Base-by-base conservation (phyloP, 2,329 filamentous ascomycete genomes). In the Talaromyces albobiverticillius region DNA sequence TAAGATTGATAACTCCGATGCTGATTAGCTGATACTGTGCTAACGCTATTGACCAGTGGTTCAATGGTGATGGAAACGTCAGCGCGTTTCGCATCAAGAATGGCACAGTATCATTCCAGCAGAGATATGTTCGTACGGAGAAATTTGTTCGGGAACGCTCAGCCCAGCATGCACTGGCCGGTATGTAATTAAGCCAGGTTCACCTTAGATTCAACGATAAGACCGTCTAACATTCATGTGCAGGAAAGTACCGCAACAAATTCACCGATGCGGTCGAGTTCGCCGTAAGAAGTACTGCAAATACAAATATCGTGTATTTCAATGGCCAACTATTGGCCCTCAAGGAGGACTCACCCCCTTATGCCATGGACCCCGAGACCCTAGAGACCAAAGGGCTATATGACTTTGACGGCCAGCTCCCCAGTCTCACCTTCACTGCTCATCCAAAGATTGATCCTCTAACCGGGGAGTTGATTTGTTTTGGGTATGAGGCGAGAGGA, bases 261-360 rank as follows among this genome's bases (percentile, higher is more conserved):
- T 73, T 60, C 57, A 74, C 72, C 3, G 70, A 75, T 57, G 67
- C 66, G 1, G 67, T 72, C 13, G 60, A 68, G 46, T 64, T 67
- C 45, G 62, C 64, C 22, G 53, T 70, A 10, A 62, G 65, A 36
- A 69, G 59, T 14, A 74, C 73, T 0, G 72, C 78, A 3, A 85
- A 85, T 58, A 85, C 82, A 1, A 85, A 85, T 54, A 69, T 85
- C n/a, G 70, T 80, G 1, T 82, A 79, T 60, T 85, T 80, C 77
- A 70, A 79, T 7, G 81, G 81, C 0, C 74, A 79, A 14, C 46
- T 49, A 6, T 18, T 49, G 22, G 46, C 46, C 45, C 61, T 84
- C 49, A 85, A 84, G 60, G 76, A 81, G 2, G 74, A 76, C 23
- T 74, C 79, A 2, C 81, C 79, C 2, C 80, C 80, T 0, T 81